phyloP scores from a whole-genome alignment of 495 filamentous ascomycete genomes.

The Alectoria sarmentosa region DNA sequence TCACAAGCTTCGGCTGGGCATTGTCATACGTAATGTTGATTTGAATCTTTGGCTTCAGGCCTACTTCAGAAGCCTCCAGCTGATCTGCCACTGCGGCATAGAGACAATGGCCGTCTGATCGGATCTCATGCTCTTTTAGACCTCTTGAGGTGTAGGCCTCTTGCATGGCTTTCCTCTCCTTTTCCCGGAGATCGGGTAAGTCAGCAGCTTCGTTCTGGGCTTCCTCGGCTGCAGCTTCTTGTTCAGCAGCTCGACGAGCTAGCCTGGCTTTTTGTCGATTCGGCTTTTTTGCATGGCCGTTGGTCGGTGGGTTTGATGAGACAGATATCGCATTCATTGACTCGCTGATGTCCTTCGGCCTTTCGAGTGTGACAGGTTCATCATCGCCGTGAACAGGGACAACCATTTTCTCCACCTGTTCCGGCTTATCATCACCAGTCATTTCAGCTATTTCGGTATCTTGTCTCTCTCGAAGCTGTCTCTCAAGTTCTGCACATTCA shows the following conservation, averaged over 20 bases:
- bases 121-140: conserved; percentile 70
- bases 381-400: conserved; percentile 13
- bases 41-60: conserved; percentile 36
- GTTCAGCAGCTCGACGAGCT: conserved; percentile 79
- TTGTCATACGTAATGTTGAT: not conserved
- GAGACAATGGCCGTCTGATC: conserved; percentile 91
- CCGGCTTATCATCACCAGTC: conserved; percentile 31
- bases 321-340: conserved; percentile 10
- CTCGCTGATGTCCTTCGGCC: not conserved
- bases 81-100: conserved; percentile 90
- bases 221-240: conserved; percentile 55
- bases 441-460: conserved; percentile 56
- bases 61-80: conserved; percentile 43
- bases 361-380: not conserved
- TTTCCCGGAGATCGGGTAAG: conserved; percentile 64
- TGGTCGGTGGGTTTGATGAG: conserved; percentile 18
- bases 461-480: conserved; percentile 59
- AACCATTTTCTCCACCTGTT: conserved; percentile 23
- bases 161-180: conserved; percentile 65
- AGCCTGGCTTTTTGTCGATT: conserved; percentile 89
- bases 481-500: conserved; percentile 70
- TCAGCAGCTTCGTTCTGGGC: conserved; percentile 68
- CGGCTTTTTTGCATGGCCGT: conserved; percentile 54
- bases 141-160: conserved; percentile 51
- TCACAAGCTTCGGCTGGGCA: not conserved